Conservation (phyloP, 1,139 yeast species). For the Geotrichum carabidarum region DNA sequence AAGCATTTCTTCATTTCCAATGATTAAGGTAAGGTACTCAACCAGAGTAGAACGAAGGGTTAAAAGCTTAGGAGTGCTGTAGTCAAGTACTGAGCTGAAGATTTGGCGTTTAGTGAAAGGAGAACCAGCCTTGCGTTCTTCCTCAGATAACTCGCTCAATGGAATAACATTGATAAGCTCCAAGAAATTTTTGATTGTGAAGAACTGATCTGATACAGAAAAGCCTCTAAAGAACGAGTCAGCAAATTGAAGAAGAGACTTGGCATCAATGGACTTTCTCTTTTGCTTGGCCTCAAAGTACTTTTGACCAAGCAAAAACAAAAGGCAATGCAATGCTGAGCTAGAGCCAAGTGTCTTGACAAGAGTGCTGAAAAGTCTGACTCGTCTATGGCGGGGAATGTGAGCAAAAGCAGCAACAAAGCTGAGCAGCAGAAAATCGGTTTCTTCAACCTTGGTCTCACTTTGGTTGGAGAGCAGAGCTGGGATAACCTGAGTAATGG, state of each 20-base stretch:
- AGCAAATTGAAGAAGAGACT: constrained; percentile 64
- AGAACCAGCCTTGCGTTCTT: constrained; percentile 30
- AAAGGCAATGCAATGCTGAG: constrained; percentile 59
- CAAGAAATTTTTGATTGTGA: constrained; percentile 53
- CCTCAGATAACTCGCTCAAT: constrained; percentile 35
- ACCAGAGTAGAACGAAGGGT: constrained; percentile 47
- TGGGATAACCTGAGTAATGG: constrained; percentile 85
- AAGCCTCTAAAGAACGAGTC: constrained; percentile 64
- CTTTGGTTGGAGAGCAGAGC: constrained; percentile 68
- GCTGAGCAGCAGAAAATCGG: constrained; percentile 78
- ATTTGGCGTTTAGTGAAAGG: constrained; percentile 52
- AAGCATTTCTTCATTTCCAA: constrained; percentile 29
- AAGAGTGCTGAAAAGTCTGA: constrained; percentile 71
- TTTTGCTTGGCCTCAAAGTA: constrained; percentile 51
- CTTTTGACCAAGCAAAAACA: constrained; percentile 77
- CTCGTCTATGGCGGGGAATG: constrained; percentile 94
- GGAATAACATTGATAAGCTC: constrained; percentile 32
- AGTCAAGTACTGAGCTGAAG: constrained; percentile 57
- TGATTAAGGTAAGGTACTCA: constrained; percentile 38
- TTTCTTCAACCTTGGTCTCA: constrained; percentile 52
- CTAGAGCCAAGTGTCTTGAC: constrained; percentile 70
- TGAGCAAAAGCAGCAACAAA: constrained; percentile 92
- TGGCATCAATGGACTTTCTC: constrained; percentile 61
- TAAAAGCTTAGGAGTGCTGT: constrained; percentile 49
- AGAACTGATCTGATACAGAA: constrained; percentile 61